phyloP scores from a whole-genome alignment of 352 stramenopile genomes.

The Globisporangium heterothallicum region DNA sequence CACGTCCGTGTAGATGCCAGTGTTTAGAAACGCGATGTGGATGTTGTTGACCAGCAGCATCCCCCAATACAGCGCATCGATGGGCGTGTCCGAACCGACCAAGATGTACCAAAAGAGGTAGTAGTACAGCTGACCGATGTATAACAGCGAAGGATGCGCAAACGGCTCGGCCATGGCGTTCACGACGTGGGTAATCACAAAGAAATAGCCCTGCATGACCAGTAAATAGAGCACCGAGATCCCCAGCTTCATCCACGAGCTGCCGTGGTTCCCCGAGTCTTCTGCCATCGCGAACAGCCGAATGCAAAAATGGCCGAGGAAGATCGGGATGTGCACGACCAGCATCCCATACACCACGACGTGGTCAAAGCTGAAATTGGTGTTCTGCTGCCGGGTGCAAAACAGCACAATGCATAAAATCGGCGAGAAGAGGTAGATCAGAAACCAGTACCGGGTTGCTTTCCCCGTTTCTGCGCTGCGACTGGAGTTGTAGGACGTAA shows the following conservation, averaged over 20 bases:
- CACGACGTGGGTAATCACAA: conserved; percentile 74
- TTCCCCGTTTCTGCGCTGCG: conserved; percentile 18
- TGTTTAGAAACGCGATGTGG: conserved; percentile 85
- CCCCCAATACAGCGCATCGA: conserved; percentile 76
- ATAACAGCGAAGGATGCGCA: conserved; percentile 75
- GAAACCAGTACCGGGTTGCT: conserved; percentile 45
- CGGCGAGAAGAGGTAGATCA: conserved; percentile 56
- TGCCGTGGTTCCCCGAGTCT: conserved; percentile 21
- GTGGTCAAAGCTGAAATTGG: conserved; percentile 56
- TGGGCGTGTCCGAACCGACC: conserved; percentile 72
- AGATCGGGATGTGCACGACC: conserved; percentile 75
- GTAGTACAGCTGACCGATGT: conserved; percentile 82
- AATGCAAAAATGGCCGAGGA: conserved; percentile 77
- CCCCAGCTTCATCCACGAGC: conserved; percentile 64
- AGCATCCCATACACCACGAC: conserved; percentile 68
- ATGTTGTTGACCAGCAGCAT: conserved; percentile 84
- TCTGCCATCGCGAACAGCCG: conserved; percentile 66
- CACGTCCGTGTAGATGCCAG: conserved; percentile 80
- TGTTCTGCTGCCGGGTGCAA: conserved; percentile 31
- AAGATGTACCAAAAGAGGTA: conserved; percentile 88
- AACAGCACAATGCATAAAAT: conserved; percentile 57
- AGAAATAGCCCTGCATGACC: conserved; percentile 84
- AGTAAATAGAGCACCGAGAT: conserved; percentile 74
- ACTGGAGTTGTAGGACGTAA: conserved; percentile 55
- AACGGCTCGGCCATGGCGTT: conserved; percentile 82